A percentile compares a stretch with the other conserved stretches of the same genome.
These are phyloP conservation scores for Echria macrotheca DNA, from an alignment of 495 filamentous ascomycete genomes.

Conservation along the genomic window DNA sequence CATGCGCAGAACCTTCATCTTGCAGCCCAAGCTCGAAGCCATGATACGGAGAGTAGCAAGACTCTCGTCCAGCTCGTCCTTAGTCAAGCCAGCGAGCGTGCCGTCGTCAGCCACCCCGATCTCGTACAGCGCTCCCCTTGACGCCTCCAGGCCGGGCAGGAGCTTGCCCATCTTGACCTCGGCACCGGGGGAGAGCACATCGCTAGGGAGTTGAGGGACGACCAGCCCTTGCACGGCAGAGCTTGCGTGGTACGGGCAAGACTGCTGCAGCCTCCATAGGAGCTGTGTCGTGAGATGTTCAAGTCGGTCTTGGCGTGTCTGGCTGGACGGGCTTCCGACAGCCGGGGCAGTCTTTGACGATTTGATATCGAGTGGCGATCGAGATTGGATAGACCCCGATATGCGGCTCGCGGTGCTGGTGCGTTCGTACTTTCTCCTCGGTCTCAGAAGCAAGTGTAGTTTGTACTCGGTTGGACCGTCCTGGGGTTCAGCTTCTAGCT, in stretches of 20 bases:
- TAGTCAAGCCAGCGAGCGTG: slow-evolving; percentile 79
- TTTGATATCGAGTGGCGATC: slow-evolving; percentile 56
- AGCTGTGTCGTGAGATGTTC: slow-evolving; percentile 92
- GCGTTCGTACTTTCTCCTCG: slow-evolving; percentile 64
- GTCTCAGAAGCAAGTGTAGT: slow-evolving; percentile 79
- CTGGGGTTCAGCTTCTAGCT: slow-evolving; percentile 85
- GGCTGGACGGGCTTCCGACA: slow-evolving; percentile 35
- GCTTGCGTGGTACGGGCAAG: slow-evolving; percentile 79
- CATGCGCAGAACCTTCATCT: slow-evolving; percentile 74
- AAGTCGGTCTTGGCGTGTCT: slow-evolving; percentile 73
- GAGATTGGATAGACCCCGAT: slow-evolving; percentile 52
- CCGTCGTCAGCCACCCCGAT: slow-evolving; percentile 96
- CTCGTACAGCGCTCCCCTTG: slow-evolving; percentile 88
- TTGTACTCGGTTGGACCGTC: slow-evolving; percentile 96
- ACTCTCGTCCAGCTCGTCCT: slow-evolving; percentile 89
- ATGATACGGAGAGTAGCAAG: slow-evolving; percentile 76
- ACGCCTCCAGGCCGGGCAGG: slow-evolving; percentile 82
- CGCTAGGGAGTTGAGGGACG: slow-evolving; percentile 66
- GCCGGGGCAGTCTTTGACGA: slow-evolving; percentile 31
- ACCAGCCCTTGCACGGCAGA: slow-evolving; percentile 61
- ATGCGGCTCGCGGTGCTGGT: slow-evolving; percentile 42
- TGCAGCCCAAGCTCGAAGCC: slow-evolving; percentile 86
- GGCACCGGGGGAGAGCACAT: slow-evolving; percentile 44
- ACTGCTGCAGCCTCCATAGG: slow-evolving; percentile 92
- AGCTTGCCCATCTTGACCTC: slow-evolving; percentile 57